Evolutionary conservation across 306 rosid genomes (phyloP).

Genomic region (Begonia fuchsioides): DNA sequence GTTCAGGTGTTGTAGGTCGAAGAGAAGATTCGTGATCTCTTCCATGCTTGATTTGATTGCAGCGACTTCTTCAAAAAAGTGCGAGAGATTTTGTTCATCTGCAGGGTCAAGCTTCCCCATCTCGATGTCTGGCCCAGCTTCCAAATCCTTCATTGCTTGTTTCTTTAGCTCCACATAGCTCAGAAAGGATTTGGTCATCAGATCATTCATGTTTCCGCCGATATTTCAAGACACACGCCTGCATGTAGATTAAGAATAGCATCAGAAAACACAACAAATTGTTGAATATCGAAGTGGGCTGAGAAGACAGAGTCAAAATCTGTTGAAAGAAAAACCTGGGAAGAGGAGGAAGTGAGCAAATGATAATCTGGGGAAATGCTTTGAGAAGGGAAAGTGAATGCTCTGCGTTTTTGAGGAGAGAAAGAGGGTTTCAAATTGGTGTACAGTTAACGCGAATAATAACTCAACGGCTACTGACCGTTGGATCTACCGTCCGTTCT

Average conservation of each 20-base stretch:
- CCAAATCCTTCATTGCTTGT: conserved; percentile 8
- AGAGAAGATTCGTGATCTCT: conserved; percentile 9
- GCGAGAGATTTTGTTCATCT: conserved; percentile 9
- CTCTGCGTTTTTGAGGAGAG: neutral
- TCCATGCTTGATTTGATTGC: conserved; percentile 8
- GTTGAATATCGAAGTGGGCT: neutral
- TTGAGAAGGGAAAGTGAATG: neutral
- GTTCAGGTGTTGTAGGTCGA: conserved; percentile 11
- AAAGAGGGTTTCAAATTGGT: neutral
- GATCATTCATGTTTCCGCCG: conserved; percentile 10
- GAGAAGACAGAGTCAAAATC: neutral
- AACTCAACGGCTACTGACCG: neutral
- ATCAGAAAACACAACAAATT: neutral
- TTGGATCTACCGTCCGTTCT: neutral
- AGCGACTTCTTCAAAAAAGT: conserved; percentile 2
- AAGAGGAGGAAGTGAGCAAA: neutral
- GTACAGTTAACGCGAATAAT: neutral
- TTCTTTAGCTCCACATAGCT: conserved; percentile 11
- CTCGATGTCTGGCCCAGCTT: conserved; percentile 8
- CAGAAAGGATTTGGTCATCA: conserved; percentile 10
- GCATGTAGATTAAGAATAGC: neutral
- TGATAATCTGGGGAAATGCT: too few relatives aligned
- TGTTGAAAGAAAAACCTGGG: neutral
- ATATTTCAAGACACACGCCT: neutral
- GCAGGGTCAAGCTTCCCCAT: conserved; percentile 8